These are phyloP conservation scores for Nemania sp. DNA, from an alignment of 2,329 filamentous ascomycete genomes.

Conservation along the genomic window DNA sequence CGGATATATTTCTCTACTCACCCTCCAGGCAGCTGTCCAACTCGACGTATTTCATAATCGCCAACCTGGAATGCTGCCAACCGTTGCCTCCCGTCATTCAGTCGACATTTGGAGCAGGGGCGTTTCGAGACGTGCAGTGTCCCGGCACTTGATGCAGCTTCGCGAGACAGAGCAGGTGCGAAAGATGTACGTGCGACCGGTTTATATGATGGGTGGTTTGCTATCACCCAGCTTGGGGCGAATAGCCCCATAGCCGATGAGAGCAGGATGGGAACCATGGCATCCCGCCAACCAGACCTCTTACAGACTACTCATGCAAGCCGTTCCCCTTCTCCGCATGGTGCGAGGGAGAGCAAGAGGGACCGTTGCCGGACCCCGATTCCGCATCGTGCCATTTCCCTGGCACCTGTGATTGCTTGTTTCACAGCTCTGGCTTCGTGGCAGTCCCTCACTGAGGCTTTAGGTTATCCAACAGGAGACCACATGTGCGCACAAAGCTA, in stretches of 20 bases:
- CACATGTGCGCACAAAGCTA: conserved; percentile 16
- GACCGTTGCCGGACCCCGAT: conserved; percentile 37
- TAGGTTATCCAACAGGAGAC: conserved; percentile 26
- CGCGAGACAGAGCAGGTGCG: conserved; percentile 22
- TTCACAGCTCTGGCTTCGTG: conserved; percentile 39
- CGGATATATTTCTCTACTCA: no score
- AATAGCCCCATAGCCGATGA: conserved; percentile 1
- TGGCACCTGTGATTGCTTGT: conserved; percentile 33
- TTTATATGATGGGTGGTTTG: conserved; percentile 7
- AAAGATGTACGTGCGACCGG: conserved; percentile 13
- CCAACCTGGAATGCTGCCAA: no score
- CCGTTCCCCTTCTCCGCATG: conserved; percentile 34
- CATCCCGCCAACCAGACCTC: conserved; percentile 31
- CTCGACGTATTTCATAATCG: no score
- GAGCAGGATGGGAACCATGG: neutral
- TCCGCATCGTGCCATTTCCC: conserved; percentile 37
- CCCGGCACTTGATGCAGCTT: conserved; percentile 25
- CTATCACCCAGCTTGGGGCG: conserved; percentile 2
- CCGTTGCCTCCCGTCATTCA: no score
- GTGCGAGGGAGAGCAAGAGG: conserved; percentile 27
- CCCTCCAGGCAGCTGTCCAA: no score
- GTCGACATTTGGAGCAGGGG: neutral
- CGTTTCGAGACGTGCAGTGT: conserved; percentile 27
- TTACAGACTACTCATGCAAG: conserved; percentile 41
- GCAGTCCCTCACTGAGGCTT: conserved; percentile 40